A percentile compares a stretch with the other conserved stretches of the same genome.
phyloP scores from a whole-genome alignment of 2,329 filamentous ascomycete species.

The Diaporthe sp. region DNA sequence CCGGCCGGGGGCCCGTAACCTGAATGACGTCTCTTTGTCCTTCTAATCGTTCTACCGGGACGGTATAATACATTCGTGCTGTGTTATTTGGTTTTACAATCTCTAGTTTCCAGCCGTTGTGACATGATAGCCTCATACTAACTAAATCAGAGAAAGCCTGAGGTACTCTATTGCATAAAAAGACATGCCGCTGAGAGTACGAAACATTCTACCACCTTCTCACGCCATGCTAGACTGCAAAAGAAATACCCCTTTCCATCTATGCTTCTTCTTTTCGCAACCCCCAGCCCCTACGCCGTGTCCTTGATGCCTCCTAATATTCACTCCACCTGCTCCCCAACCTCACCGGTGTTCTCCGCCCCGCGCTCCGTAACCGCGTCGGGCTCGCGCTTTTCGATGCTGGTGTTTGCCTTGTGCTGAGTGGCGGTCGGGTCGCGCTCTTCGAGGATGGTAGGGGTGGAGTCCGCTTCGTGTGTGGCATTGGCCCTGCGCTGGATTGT shows the following conservation, averaged over 20 bases:
- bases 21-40: not conserved
- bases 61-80: too few species aligned
- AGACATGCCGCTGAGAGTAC: not conserved
- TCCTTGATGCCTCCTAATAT: not conserved
- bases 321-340: not conserved
- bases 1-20: not conserved
- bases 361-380: not conserved
- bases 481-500: not conserved
- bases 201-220: not conserved
- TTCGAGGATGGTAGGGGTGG: not conserved
- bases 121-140: too few species aligned
- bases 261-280: not conserved
- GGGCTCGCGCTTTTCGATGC: not conserved
- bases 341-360: not conserved
- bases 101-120: too few species aligned
- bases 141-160: too few species aligned
- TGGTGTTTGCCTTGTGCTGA: not conserved
- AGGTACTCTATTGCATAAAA: not conserved
- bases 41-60: not conserved
- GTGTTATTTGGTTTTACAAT: too few species aligned
- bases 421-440: not conserved
- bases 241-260: not conserved
- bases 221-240: not conserved
- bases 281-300: too few species aligned
- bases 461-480: not conserved